Conservation (phyloP, 2,329 filamentous ascomycete genomes). For the Fusarium brachygibbosum region DNA sequence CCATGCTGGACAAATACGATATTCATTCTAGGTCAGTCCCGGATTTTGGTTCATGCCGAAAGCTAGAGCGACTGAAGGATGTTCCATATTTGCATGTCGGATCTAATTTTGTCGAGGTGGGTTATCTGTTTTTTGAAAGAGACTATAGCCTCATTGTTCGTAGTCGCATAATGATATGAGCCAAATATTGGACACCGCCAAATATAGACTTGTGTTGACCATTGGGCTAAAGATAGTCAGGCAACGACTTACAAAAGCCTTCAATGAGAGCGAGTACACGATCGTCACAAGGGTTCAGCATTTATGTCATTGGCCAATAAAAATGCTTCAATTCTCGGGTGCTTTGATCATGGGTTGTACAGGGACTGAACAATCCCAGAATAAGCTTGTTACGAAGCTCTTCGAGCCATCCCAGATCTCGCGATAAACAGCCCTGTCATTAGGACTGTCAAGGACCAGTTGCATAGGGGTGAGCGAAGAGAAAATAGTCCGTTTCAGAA, state of each 20-base stretch:
- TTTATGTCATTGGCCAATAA: slow-evolving; percentile 19
- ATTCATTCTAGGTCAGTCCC: no score
- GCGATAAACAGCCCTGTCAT: slow-evolving; percentile 8
- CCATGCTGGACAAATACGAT: no score
- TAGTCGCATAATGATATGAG: background rate
- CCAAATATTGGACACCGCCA: background rate
- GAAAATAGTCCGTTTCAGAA: background rate
- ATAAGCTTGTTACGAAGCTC: slow-evolving; percentile 29
- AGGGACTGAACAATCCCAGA: background rate
- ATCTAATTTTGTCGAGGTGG: no score
- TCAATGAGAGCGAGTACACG: background rate
- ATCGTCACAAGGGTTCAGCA: slow-evolving; percentile 9
- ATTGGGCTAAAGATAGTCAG: background rate
- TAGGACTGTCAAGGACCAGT: background rate
- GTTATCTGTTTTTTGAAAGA: no score
- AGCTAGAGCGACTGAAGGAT: no score
- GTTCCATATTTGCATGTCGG: no score
- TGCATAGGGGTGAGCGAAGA: background rate
- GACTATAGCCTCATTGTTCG: no score
- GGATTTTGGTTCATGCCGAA: no score
- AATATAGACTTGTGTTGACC: background rate
- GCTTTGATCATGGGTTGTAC: slow-evolving; percentile 26
- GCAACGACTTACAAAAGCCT: background rate
- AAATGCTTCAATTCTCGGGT: slow-evolving; percentile 2
- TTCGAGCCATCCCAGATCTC: slow-evolving; percentile 9